Evolutionary conservation across 352 stramenopile species (phyloP), one percentile per base, ranked within the genome.

Genomic region (Phytophthora idaei): DNA sequence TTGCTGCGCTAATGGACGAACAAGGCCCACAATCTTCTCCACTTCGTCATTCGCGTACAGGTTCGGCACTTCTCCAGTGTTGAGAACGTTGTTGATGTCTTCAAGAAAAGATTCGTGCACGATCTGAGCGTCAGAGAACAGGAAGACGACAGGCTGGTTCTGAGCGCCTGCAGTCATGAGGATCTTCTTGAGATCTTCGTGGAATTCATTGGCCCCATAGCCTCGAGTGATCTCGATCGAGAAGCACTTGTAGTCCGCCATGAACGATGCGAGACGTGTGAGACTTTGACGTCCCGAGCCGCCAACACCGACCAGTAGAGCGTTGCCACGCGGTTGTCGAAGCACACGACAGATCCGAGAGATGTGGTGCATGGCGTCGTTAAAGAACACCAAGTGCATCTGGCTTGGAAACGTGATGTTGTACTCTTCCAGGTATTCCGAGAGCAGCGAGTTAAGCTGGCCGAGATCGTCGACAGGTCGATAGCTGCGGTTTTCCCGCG

Each of bases 371-470:
- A 99, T 95, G 0, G 95, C 95, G 63, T 99, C 95, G 34, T 87
- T 89, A 67, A 98, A 99, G 67, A 99, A 98, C 12, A 99, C 94
- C 29, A 98, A 72, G 65, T 98, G 85, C 93, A 98, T 98, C 39
- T 95, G 87, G 41, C 80, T 95, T 11, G 93, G 85, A 59, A 97
- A 97, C 25, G 87, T 97, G 57, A 98, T 89, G 67, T 98, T 98
- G 69, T 98, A 98, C 75, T 98, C 94, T 63, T 98, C 94, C 5
- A 98, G 59, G 59, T 97, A 97, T 60, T 98, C 90, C 44, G 83
- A 73, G 3, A 98, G 73, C n/a, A 98, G 66, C 2, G 70, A 75
- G 47, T 94, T 87, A 2, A 97, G 64, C n/a, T 80, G 79, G 10
- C 52, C 61, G 6, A 96, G 66, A 50, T 93, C 85, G 12, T 87